phyloP scores from a whole-genome alignment of 83 land plant species.

The Picea abies region DNA sequence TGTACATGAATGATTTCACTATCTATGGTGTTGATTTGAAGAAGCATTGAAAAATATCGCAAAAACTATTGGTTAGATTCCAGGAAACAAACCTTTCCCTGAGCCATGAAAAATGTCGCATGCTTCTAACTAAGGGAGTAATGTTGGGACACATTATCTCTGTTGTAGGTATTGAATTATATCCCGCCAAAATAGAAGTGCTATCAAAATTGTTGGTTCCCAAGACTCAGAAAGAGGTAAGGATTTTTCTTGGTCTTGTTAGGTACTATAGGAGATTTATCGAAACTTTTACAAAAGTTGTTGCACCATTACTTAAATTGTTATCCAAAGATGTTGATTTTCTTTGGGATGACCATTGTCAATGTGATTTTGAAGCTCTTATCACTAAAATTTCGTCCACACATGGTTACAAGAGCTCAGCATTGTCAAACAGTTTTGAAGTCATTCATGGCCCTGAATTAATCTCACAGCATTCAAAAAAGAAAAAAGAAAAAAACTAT shows the following conservation, averaged over 20 bases:
- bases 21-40: background rate
- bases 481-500: no score
- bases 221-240: background rate
- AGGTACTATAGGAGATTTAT: background rate
- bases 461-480: no score
- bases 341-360: no score
- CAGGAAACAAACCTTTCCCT: background rate
- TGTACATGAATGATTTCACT: background rate
- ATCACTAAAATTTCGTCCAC: no score
- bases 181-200: background rate
- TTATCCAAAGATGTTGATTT: background rate
- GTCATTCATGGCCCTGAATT: no score
- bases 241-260: background rate
- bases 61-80: background rate
- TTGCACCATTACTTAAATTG: background rate
- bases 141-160: background rate
- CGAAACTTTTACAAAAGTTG: background rate
- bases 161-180: background rate
- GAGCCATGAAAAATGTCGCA: background rate
- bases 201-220: background rate
- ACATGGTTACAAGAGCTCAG: no score
- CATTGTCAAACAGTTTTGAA: no score
- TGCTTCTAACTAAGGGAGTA: background rate
- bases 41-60: background rate
- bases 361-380: no score